Base-by-base conservation (phyloP, 129 eudicot species). In the Tanacetum coccineum region DNA sequence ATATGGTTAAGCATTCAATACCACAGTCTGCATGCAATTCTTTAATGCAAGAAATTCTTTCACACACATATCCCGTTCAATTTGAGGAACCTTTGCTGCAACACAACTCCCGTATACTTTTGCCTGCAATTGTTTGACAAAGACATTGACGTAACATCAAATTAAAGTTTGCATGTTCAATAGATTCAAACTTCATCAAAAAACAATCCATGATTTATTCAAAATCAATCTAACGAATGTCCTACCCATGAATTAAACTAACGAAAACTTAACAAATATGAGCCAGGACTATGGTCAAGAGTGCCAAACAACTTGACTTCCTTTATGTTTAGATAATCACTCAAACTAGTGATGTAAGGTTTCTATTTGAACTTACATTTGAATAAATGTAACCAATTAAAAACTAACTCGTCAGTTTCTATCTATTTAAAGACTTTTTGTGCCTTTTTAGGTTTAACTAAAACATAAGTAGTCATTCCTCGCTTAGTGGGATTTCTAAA, bases 191-290 rank as follows among this genome's bases (percentile, higher is more conserved):
- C n/a, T n/a, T n/a, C n/a, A n/a, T n/a, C n/a, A n/a, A n/a, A n/a
- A n/a, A n/a, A n/a, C n/a, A n/a, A n/a, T n/a, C n/a, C n/a, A n/a
- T n/a, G n/a, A n/a, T n/a, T n/a, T n/a, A n/a, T n/a, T n/a, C n/a
- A n/a, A n/a, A n/a, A n/a, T 11, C 26, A 21, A 14, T 49, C 17
- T 32, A 54, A 28, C 19, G 22, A 60, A 59, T 19, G 25, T 21
- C 48, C 47, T 26, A 21, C 39, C 63, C 70, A 36, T 58, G 28
- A 39, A 28, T 12, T 50, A 20, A 74, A 46, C 30, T 56, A 18
- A 54, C 40, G 8, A 39, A 68, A 68, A 54, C 59, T 25, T n/a
- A 67, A 28, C 49, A 61, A 19, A 19, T 39, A 39, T 71, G 66
- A 70, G 25, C 46, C 65, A 58, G 21, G 68, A 12, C 30, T 46